A percentile compares a stretch with the other conserved stretches of the same genome.
Evolutionary conservation across 495 filamentous ascomycete genomes (phyloP).

Genomic region (Penicillium cataractarum): DNA sequence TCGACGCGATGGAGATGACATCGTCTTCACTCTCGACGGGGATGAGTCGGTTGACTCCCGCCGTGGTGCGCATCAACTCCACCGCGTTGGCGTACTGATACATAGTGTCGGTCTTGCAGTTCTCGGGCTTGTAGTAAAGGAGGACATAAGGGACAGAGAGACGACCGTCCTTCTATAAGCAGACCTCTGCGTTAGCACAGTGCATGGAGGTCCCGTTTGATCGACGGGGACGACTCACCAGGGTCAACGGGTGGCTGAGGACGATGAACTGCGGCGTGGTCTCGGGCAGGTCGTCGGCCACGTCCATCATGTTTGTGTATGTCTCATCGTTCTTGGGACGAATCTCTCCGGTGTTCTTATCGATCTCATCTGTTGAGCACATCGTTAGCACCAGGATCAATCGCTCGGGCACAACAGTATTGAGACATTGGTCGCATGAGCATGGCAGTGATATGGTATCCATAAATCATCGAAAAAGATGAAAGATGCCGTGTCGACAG

Average conservation of each 20-base stretch:
- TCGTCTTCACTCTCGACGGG: slow-evolving; percentile 80
- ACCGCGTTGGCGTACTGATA: slow-evolving; percentile 95
- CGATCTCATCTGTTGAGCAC: slow-evolving; percentile 58
- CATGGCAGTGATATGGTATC: background rate
- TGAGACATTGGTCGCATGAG: too few relatives aligned
- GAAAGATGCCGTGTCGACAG: background rate
- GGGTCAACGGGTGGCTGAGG: slow-evolving; percentile 83
- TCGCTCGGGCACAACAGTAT: background rate
- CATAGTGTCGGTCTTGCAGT: slow-evolving; percentile 77
- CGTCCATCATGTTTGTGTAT: slow-evolving; percentile 75
- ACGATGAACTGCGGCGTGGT: slow-evolving; percentile 86
- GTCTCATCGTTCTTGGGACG: slow-evolving; percentile 71
- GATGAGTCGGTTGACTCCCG: slow-evolving; percentile 79
- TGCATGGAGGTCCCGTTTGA: slow-evolving; percentile 1
- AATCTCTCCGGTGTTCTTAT: slow-evolving; percentile 86
- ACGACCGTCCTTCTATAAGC: slow-evolving; percentile 59
- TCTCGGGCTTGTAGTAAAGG: slow-evolving; percentile 88
- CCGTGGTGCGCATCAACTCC: slow-evolving; percentile 89
- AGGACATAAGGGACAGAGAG: slow-evolving; percentile 84
- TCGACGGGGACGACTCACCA: slow-evolving; percentile 54
- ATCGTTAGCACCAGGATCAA: background rate
- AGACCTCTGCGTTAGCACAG: slow-evolving; percentile 4
- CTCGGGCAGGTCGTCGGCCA: slow-evolving; percentile 91
- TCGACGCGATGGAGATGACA: slow-evolving; percentile 71
- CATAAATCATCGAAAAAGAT: background rate